Base-by-base conservation (phyloP, 2,329 filamentous ascomycete genomes). In the Tetracladium maxilliforme region DNA sequence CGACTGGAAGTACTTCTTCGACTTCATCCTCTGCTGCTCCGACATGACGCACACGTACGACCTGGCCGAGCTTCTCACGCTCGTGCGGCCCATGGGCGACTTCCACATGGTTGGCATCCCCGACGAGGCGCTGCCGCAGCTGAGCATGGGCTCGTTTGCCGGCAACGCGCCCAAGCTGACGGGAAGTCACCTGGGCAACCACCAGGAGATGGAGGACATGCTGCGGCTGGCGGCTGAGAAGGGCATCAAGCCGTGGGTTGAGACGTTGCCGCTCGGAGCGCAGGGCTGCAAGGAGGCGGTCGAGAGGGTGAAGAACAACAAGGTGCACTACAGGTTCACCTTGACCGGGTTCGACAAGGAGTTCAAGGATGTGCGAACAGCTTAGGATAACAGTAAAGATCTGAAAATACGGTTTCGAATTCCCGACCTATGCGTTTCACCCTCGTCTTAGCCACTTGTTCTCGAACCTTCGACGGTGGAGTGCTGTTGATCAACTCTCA, bases 101-200 rank as follows among this genome's bases (percentile, higher is more conserved):
- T 69, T 72, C 43, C 64, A 72, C 42, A 60, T 66, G 34, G 62
- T 68, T 16, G 67, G 68, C 2, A 40, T 72, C 3, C 64, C 64
- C 0, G 62, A 71, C 29, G 41, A 61, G 39, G 49, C 61, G 4
- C 42, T 66, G 13, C 51, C 51, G 3, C 31, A 50, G 25, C 30
- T 65, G 17, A 51, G 44, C 28, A 51, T 55, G 0, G 46, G 54
- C 21, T 37, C 43, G 4, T 60, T 64, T 33, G 46, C 52, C n/a
- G 29, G 37, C 21, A 55, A 55, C 28, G 47, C 43, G 1, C 44
- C 43, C 17, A 48, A 45, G 35, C 40, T 56, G 23, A 44, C 44
- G 0, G 56, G 52, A 1, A n/a, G n/a, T n/a, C n/a, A n/a, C n/a
- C n/a, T 78, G 19, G 72, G 71, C 3, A 70, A 59, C 32, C 59